phyloP scores from a whole-genome alignment of 805 yeast genomes.

The Candida boleticola region DNA sequence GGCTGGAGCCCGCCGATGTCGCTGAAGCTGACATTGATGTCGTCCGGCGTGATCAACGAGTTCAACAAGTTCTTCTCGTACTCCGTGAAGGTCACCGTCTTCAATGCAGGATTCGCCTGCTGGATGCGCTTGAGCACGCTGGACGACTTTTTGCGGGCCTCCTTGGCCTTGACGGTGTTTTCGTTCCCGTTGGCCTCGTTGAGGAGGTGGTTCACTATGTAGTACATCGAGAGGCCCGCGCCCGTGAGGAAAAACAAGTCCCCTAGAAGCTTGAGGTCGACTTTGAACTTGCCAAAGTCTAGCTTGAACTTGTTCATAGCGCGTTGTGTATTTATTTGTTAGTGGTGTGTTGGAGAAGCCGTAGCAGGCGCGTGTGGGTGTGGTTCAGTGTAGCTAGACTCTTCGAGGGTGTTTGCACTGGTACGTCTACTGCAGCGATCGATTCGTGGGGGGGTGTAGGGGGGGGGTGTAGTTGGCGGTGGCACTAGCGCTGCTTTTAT shows the following conservation, averaged over 20 bases:
- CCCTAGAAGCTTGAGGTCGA: constrained; percentile 41
- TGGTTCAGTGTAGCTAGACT: too few species aligned
- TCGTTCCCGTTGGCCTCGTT: constrained; percentile 30
- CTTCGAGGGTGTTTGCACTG: too few species aligned
- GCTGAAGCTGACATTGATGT: constrained; percentile 68
- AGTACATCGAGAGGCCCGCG: constrained; percentile 70
- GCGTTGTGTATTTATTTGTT: neutral
- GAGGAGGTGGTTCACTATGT: constrained; percentile 46
- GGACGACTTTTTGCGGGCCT: constrained; percentile 62
- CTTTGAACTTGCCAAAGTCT: constrained; percentile 36
- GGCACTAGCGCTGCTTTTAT: too few species aligned
- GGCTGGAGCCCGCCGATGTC: constrained; percentile 89
- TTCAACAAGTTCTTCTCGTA: constrained; percentile 80
- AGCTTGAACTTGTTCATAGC: constrained; percentile 32
- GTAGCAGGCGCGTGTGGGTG: neutral
- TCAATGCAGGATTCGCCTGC: constrained; percentile 54
- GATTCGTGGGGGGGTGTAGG: too few species aligned
- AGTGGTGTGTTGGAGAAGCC: neutral
- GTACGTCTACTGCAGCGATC: too few species aligned
- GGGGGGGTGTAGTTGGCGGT: too few species aligned
- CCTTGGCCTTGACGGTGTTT: constrained; percentile 44
- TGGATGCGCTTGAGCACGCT: constrained; percentile 35
- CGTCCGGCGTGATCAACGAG: constrained; percentile 80
- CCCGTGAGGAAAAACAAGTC: constrained; percentile 46
- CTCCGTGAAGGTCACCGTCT: constrained; percentile 53